Conservation (phyloP, 805 yeast species). For the Cyberlindnera subsufficiens region DNA sequence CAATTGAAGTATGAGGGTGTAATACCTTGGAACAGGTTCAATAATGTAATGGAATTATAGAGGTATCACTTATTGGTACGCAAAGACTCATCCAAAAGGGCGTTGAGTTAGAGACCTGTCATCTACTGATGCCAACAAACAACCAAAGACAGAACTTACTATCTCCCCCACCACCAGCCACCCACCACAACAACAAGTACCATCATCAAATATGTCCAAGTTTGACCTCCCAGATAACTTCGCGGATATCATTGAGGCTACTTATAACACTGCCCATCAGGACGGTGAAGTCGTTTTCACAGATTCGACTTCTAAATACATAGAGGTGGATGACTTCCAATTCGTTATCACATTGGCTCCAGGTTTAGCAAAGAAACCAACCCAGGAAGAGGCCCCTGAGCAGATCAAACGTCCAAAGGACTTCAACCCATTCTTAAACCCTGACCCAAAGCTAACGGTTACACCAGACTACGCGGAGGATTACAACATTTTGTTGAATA, state of each 20-base stretch:
- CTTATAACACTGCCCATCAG: constrained; percentile 43
- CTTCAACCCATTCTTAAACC: constrained; percentile 71
- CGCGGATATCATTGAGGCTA: constrained; percentile 27
- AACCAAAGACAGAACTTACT: not conserved
- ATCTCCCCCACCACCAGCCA: no score
- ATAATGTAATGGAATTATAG: no score
- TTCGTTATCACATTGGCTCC: constrained; percentile 28
- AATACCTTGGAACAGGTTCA: no score
- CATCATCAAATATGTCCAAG: constrained; percentile 11
- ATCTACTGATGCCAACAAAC: not conserved
- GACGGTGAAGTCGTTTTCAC: constrained; percentile 44
- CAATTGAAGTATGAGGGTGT: no score
- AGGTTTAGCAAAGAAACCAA: constrained; percentile 32
- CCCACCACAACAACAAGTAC: not conserved
- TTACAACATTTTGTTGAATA: constrained; percentile 70
- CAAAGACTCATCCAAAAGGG: not conserved
- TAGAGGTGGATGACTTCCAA: constrained; percentile 27
- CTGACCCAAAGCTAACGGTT: constrained; percentile 71
- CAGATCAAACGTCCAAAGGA: constrained; percentile 27
- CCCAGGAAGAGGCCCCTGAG: constrained; percentile 28
- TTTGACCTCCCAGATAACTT: constrained; percentile 35
- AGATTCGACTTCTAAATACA: constrained; percentile 34
- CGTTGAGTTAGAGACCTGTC: not conserved
- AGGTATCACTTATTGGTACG: not conserved
- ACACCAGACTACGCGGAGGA: constrained; percentile 44